Evolutionary conservation across 2,329 filamentous ascomycete species (phyloP).

Genomic region (Didymella sp.): DNA sequence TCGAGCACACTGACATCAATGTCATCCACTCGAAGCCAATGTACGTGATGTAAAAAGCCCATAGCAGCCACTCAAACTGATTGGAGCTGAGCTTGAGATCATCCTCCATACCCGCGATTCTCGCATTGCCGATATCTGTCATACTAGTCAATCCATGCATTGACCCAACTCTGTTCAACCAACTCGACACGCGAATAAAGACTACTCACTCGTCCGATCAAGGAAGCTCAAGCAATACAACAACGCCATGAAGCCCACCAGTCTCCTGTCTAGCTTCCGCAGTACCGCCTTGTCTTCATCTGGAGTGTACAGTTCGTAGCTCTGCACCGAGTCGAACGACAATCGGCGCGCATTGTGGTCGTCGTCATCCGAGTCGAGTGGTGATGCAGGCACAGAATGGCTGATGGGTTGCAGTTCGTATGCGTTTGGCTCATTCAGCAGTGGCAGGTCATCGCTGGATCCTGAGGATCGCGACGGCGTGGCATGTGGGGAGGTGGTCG

Average conservation of each 20-base stretch:
- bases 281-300: conserved; percentile 78
- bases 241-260: conserved; percentile 81
- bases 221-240: conserved; percentile 86
- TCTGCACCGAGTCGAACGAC: conserved; percentile 45
- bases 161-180: too few species aligned
- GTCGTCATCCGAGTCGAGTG: conserved; percentile 35
- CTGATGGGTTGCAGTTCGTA: conserved; percentile 38
- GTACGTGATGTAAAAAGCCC: conserved; percentile 70
- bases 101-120: conserved; percentile 63
- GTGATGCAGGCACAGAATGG: conserved; percentile 18
- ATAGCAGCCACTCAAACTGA: conserved; percentile 68
- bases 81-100: conserved; percentile 62
- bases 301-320: conserved; percentile 62
- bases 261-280: conserved; percentile 75
- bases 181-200: conserved; percentile 10
- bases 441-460: conserved; percentile 18
- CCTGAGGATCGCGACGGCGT: conserved; percentile 34
- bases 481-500: conserved; percentile 25
- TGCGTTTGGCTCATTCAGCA: conserved; percentile 26
- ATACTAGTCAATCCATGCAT: conserved; percentile 12
- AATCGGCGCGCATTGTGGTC: conserved; percentile 26
- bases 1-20: conserved; percentile 54
- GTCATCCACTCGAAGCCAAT: conserved; percentile 72
- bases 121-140: conserved; percentile 68
- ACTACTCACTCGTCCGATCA: conserved; percentile 75